Evolutionary conservation across 768 basidiomycete genomes (phyloP).

Genomic region (Pisolithus tinctorius): DNA sequence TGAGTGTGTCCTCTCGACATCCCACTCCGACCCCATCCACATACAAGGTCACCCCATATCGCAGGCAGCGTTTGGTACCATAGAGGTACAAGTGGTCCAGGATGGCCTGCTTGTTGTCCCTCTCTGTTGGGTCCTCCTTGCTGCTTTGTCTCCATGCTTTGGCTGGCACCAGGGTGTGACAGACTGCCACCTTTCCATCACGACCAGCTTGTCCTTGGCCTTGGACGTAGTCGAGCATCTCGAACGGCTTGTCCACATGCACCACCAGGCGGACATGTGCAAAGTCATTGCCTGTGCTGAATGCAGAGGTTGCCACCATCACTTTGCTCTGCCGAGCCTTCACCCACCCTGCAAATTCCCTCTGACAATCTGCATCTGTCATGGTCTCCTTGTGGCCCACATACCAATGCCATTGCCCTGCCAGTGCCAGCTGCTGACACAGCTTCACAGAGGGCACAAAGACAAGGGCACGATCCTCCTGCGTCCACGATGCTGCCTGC

Average conservation of each 20-base stretch:
- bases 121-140: not conserved
- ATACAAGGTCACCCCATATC: not conserved
- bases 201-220: conserved; percentile 14
- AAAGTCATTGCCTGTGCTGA: conserved; percentile 24
- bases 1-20: too few relatives aligned
- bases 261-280: conserved; percentile 11
- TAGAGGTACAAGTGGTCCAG: not conserved
- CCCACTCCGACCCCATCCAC: not conserved
- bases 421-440: not conserved
- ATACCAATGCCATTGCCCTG: conserved; percentile 8
- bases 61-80: conserved; percentile 2
- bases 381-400: conserved; percentile 5
- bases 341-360: conserved; percentile 6
- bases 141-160: not conserved
- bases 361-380: not conserved
- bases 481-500: rapidly evolving
- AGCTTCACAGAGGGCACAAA: conserved; percentile 4
- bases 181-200: not conserved
- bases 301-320: conserved; percentile 18
- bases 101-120: not conserved
- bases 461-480: not conserved
- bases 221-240: conserved; percentile 17
- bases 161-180: not conserved
- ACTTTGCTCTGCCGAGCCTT: not conserved
- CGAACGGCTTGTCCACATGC: conserved; percentile 14